phyloP scores from a whole-genome alignment of 208 protist species.

The Leishmania mexicana region DNA sequence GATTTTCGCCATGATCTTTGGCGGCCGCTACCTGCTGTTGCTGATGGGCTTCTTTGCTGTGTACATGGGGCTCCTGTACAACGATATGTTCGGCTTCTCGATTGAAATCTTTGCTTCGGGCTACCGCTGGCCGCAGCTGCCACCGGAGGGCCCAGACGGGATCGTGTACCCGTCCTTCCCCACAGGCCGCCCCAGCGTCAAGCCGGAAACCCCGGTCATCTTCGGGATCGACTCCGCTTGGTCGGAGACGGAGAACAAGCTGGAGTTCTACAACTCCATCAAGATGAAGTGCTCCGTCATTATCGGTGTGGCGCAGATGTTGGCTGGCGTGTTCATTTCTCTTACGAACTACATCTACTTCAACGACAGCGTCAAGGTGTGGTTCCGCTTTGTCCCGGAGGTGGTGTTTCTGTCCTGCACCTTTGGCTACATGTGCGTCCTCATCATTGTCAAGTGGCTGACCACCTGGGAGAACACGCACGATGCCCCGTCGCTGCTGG shows the following conservation, averaged over 20 bases:
- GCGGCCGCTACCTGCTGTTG: constrained; percentile 95
- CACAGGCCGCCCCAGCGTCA: constrained; percentile 47
- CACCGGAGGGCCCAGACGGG: constrained; percentile 76
- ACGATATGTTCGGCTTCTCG: constrained; percentile 94
- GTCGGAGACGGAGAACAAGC: constrained; percentile 95
- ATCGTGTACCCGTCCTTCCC: constrained; percentile 41
- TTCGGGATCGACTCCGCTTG: constrained; percentile 91
- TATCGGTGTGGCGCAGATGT: constrained; percentile 97
- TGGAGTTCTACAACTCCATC: constrained; percentile 98
- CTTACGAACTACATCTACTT: constrained; percentile 94
- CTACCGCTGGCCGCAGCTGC: constrained; percentile 60
- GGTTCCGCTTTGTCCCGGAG: constrained; percentile 96
- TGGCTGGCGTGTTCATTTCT: constrained; percentile 93
- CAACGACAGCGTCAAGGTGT: constrained; percentile 80
- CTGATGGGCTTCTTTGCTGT: constrained; percentile 97
- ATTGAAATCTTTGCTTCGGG: constrained; percentile 84
- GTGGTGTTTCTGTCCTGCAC: constrained; percentile 94
- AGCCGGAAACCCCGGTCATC: constrained; percentile 44
- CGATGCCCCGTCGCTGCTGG: constrained; percentile 85
- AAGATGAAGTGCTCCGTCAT: constrained; percentile 99
- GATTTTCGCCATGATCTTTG: constrained; percentile 85
- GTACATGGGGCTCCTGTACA: constrained; percentile 98
- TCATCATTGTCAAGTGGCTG: constrained; percentile 98
- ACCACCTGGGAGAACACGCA: constrained; percentile 89
- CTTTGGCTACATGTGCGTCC: constrained; percentile 97